Evolutionary conservation across 352 stramenopile species (phyloP), one percentile per base, ranked within the genome.

Genomic region (Globisporangium solare): DNA sequence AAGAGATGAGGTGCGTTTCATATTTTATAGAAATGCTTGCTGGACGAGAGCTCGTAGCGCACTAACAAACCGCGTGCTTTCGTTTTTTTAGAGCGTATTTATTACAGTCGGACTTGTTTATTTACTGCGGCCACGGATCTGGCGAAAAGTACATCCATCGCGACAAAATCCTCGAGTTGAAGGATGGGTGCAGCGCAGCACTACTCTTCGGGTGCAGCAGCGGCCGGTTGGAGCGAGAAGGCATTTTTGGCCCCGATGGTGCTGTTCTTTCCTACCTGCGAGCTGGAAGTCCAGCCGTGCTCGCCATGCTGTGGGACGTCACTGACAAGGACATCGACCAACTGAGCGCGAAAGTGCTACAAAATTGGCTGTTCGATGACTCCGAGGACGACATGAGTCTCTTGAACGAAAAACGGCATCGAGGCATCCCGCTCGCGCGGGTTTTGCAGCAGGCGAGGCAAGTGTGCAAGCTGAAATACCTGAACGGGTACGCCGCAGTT

Each of bases 261-360:
- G 91, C 98, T 37, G 92, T 96, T 31, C 64, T 98, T 3, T 86
- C 86, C n/a, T 99, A 99, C 68, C 68, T 99, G 15, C 71, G 73
- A 21, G 88, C 89, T 35, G 94, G 95, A 6, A 92, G 92, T 42
- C 89, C 93, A 0, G 94, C 86, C 6, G 96, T 99, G n/a, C 77
- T 99, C 20, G 96, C 91, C 15, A 99, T 99, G 85, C 78, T 99
- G 13, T 99, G 97, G 97, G 97, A 99, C 71, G 97, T 99, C 15
- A 99, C 97, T 22, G 97, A 99, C 68, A 83, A 88, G 55, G 97
- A 99, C 71, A 98, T 99, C 61, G 97, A 99, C 72, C 78, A 96
- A n/a, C 63, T 96, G 37, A 88, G 86, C 63, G 61, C 79, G 37
- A 61, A 73, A 1, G 67, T 95, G 22, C 56, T 95, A 2, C 55